Conservation (phyloP, 371 early-diverging fungal species). For the Rhizopus stolonifer region DNA sequence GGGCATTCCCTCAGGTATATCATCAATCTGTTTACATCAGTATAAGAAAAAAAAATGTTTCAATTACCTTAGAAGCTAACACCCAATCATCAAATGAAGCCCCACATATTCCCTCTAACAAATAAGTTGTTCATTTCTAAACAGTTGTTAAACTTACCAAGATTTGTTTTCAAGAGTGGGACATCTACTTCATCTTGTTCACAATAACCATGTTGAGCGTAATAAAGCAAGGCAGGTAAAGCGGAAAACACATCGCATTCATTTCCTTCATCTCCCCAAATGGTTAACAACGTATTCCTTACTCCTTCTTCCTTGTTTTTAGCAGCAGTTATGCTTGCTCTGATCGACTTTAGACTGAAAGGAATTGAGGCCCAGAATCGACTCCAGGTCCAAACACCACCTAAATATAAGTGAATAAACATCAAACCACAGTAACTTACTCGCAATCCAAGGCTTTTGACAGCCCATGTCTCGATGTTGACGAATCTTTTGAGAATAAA, state of each 20-base stretch:
- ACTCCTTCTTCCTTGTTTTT: constrained; percentile 61
- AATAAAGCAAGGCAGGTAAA: constrained; percentile 75
- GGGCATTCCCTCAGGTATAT: constrained; percentile 46
- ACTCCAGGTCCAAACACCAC: constrained; percentile 83
- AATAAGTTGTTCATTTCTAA: background rate
- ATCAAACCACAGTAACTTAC: constrained; percentile 23
- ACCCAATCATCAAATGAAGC: constrained; percentile 76
- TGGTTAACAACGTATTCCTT: constrained; percentile 74
- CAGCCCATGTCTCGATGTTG: constrained; percentile 84
- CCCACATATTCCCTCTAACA: constrained; percentile 71
- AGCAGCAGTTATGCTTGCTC: constrained; percentile 73
- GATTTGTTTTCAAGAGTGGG: constrained; percentile 54
- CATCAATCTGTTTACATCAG: constrained; percentile 50
- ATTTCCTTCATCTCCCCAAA: constrained; percentile 91
- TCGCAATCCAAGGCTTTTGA: constrained; percentile 76
- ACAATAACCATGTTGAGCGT: constrained; percentile 75
- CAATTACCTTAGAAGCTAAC: constrained; percentile 60
- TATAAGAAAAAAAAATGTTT: constrained; percentile 2
- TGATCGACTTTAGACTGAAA: constrained; percentile 75
- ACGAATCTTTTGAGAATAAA: constrained; percentile 72
- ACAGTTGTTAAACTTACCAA: constrained; percentile 40
- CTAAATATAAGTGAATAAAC: constrained; percentile 12
- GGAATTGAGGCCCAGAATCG: constrained; percentile 81
- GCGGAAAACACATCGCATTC: constrained; percentile 84
- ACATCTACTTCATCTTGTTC: constrained; percentile 60